Conservation (phyloP, 2,329 filamentous ascomycete species). For the Penicillium sp. region DNA sequence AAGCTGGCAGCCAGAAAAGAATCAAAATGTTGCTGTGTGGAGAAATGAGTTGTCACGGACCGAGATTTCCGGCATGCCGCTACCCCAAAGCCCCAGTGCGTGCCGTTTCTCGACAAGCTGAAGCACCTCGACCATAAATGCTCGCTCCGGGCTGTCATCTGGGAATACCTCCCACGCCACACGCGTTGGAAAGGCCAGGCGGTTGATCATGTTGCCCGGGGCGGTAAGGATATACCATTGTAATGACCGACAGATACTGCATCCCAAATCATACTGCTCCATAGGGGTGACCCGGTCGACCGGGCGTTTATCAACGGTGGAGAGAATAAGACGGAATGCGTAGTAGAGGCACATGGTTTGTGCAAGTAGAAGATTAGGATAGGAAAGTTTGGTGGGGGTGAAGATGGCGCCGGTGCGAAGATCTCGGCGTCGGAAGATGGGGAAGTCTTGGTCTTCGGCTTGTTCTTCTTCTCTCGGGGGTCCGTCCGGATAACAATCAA, state of each 20-base stretch:
- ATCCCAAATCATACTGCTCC: constrained; percentile 34
- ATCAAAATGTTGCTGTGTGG: constrained; percentile 3
- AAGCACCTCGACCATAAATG: constrained; percentile 32
- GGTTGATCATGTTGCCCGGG: constrained; percentile 40
- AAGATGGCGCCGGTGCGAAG: constrained; percentile 32
- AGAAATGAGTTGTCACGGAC: constrained; percentile 25
- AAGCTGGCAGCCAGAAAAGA: background rate
- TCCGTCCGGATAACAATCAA: constrained; percentile 31
- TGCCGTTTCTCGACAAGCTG: constrained; percentile 35
- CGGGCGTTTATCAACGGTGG: constrained; percentile 31
- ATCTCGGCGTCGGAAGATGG: constrained; percentile 32
- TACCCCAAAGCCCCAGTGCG: constrained; percentile 34
- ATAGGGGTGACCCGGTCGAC: constrained; percentile 26
- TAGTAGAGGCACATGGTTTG: constrained; percentile 39
- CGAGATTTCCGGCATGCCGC: constrained; percentile 35
- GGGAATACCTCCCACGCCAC: constrained; percentile 39
- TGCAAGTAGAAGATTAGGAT: constrained; percentile 34
- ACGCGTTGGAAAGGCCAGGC: constrained; percentile 35
- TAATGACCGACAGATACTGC: constrained; percentile 34
- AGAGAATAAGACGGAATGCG: constrained; percentile 31
- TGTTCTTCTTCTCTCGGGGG: constrained; percentile 26
- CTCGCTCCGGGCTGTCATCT: constrained; percentile 29
- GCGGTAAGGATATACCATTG: constrained; percentile 36
- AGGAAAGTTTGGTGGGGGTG: constrained; percentile 29
- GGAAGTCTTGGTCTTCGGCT: constrained; percentile 26